Conservation (phyloP, 2,329 filamentous ascomycete species). For the Neurospora sp. region DNA sequence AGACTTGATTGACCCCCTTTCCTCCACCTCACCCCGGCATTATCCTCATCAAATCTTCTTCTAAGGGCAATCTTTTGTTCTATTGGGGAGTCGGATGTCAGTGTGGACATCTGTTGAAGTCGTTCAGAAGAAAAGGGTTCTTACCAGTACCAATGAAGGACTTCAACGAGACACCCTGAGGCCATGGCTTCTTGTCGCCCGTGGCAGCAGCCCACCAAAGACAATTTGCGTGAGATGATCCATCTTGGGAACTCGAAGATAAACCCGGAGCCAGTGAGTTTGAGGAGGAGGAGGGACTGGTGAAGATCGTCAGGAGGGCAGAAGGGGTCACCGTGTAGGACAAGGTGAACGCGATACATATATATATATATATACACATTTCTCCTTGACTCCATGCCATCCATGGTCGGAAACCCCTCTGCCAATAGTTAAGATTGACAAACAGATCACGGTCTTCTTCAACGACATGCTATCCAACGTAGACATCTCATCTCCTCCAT, state of each 20-base stretch:
- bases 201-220: conserved; percentile 26
- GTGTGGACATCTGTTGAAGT: background rate
- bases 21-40: too few species aligned
- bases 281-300: background rate
- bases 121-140: background rate
- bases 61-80: conserved; percentile 34
- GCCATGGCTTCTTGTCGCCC: background rate
- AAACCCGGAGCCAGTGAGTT: background rate
- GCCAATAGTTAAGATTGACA: too few species aligned
- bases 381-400: background rate
- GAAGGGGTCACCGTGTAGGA: background rate
- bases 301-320: background rate
- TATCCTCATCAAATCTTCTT: background rate
- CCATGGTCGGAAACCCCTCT: too few species aligned
- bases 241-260: background rate
- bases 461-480: too few species aligned
- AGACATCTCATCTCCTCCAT: too few species aligned
- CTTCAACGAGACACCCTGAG: background rate
- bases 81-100: conserved; percentile 31
- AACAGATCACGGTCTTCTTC: too few species aligned
- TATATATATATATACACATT: background rate
- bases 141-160: conserved; percentile 5
- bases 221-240: background rate
- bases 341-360: background rate
- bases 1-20: too few species aligned